Evolutionary conservation across 192 early-diverging fungal genomes (phyloP).

Genomic region (Lunasporangiospora selenospora): DNA sequence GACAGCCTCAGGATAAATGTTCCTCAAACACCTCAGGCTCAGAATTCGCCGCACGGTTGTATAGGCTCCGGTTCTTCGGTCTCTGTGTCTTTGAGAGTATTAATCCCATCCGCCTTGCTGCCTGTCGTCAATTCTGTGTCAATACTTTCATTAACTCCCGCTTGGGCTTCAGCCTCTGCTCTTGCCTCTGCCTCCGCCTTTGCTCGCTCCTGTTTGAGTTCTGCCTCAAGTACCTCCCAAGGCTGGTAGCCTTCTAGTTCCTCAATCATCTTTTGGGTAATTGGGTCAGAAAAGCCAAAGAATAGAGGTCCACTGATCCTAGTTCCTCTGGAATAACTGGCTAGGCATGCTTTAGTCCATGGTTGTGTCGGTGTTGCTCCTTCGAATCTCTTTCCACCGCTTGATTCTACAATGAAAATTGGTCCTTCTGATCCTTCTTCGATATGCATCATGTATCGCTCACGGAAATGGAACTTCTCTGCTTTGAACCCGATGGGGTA

Average conservation of each 20-base stretch:
- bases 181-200: not conserved
- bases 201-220: constrained; percentile 1
- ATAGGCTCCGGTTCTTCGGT: too few relatives aligned
- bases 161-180: too few relatives aligned
- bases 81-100: too few relatives aligned
- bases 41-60: too few relatives aligned
- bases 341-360: constrained; percentile 59
- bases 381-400: constrained; percentile 39
- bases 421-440: constrained; percentile 50
- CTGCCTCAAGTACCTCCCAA: constrained; percentile 31
- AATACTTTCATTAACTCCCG: too few relatives aligned
- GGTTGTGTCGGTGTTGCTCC: constrained; percentile 59
- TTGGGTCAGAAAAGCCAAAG: constrained; percentile 63
- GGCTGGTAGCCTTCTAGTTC: constrained; percentile 50
- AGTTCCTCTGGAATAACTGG: constrained; percentile 54
- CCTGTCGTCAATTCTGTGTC: too few relatives aligned
- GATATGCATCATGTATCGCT: constrained; percentile 58
- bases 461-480: constrained; percentile 55
- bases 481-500: constrained; percentile 60
- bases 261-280: constrained; percentile 57
- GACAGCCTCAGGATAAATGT: too few relatives aligned
- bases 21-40: too few relatives aligned
- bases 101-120: too few relatives aligned
- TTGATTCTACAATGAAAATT: constrained; percentile 54
- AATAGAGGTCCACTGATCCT: constrained; percentile 63